Evolutionary conservation across 257 asterid species (phyloP).

Genomic region (Solanum microdontum): DNA sequence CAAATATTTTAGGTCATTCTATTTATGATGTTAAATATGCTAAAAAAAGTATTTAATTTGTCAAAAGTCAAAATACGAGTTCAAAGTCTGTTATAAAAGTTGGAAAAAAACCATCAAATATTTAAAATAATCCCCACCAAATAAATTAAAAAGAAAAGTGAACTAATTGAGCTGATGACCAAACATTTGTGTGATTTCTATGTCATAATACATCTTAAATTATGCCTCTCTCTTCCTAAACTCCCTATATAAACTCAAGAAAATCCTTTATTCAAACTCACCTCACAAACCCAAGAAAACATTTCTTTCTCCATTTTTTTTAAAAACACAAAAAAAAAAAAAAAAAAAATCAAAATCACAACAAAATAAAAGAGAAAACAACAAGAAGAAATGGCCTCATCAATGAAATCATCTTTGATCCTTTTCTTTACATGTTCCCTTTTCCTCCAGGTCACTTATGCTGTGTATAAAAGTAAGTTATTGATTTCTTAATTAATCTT

Average conservation of each 20-base stretch:
- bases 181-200: background rate
- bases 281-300: background rate
- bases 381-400: constrained; percentile 28
- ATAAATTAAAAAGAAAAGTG: background rate
- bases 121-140: background rate
- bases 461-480: background rate
- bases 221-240: background rate
- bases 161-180: background rate
- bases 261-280: background rate
- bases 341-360: background rate
- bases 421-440: constrained; percentile 28
- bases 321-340: background rate
- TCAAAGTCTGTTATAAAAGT: background rate
- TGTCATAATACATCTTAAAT: background rate
- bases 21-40: background rate
- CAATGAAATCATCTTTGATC: constrained; percentile 30
- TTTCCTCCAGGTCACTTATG: constrained; percentile 18
- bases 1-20: background rate
- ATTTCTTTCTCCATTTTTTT: background rate
- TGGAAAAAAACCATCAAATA: background rate
- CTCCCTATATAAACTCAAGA: background rate
- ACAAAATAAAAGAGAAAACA: background rate
- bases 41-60: background rate
- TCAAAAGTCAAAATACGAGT: background rate
- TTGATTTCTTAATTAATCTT: background rate